phyloP scores from a whole-genome alignment of 768 basidiomycete genomes.

The Baorangia bicolor region DNA sequence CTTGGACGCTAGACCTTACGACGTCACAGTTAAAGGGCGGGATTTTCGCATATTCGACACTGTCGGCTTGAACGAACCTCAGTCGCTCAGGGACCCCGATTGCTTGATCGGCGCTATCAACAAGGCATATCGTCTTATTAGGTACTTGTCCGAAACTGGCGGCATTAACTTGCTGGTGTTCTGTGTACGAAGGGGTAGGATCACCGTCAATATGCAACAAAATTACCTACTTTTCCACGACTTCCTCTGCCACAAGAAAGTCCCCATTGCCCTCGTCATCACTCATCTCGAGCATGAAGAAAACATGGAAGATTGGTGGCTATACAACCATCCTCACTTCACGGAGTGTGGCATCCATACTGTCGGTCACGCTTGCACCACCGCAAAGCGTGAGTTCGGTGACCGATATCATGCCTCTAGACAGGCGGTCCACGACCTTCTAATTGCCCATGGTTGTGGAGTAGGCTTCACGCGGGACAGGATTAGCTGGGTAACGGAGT shows the following conservation, averaged over 20 bases:
- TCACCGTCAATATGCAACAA: conserved; percentile 26
- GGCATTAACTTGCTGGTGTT: conserved; percentile 44
- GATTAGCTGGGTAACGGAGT: conserved; percentile 23
- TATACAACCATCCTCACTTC: conserved; percentile 24
- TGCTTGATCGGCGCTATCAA: conserved; percentile 30
- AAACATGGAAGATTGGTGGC: conserved; percentile 38
- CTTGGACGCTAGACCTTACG: conserved; percentile 30
- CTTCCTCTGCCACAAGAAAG: conserved; percentile 33
- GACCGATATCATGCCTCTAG: conserved; percentile 27
- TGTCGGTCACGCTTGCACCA: conserved; percentile 34
- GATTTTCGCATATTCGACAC: conserved; percentile 36
- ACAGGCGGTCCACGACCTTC: conserved; percentile 22
- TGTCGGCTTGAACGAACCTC: conserved; percentile 32
- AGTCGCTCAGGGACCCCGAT: conserved; percentile 25
- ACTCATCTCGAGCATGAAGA: conserved; percentile 38
- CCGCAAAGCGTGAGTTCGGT: conserved; percentile 30
- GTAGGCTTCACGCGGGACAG: conserved; percentile 22
- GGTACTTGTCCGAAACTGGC: conserved; percentile 26
- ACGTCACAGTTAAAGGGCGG: conserved; percentile 14
- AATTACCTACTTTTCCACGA: conserved; percentile 36
- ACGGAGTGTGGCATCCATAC: conserved; percentile 19
- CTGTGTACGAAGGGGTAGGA: conserved; percentile 35
- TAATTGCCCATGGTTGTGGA: conserved; percentile 18
- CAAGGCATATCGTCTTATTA: conserved; percentile 36
- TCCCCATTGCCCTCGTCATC: conserved; percentile 33